Conservation (phyloP, 176 grass and related monocot species). For the Dactylis glomerata region DNA sequence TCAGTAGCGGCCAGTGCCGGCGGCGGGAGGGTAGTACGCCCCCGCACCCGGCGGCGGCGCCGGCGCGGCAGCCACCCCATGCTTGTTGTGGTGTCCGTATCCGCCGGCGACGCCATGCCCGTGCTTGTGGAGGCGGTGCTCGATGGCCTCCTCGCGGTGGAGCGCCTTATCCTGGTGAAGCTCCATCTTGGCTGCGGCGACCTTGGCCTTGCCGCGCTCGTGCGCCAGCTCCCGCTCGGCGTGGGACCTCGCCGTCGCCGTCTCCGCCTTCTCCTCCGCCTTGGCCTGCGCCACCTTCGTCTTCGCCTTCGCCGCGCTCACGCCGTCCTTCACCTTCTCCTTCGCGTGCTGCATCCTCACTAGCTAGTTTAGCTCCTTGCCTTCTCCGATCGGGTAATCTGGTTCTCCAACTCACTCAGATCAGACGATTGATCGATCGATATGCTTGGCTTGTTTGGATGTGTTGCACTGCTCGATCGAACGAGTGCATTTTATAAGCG, state of each 20-base stretch:
- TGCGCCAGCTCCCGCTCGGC: constrained; percentile 44
- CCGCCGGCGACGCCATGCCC: not conserved
- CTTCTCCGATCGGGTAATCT: not conserved
- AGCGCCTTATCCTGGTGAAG: not conserved
- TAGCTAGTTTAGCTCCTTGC: not conserved
- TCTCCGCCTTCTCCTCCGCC: constrained; percentile 46
- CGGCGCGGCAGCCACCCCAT: not conserved
- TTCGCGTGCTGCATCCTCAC: constrained; percentile 8
- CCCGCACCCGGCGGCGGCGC: not conserved
- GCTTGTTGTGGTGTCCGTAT: not conserved
- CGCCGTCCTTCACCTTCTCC: constrained; percentile 53
- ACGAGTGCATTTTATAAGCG: not conserved
- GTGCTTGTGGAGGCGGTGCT: constrained; percentile 17
- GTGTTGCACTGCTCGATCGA: not conserved
- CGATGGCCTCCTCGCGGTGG: constrained; percentile 5
- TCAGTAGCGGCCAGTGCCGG: not conserved
- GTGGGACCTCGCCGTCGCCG: constrained; percentile 32
- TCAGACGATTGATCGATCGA: not conserved
- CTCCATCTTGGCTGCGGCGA: constrained; percentile 60
- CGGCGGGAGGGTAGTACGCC: not conserved
- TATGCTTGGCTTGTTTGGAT: not conserved
- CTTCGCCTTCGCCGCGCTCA: constrained; percentile 50
- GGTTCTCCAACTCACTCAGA: not conserved
- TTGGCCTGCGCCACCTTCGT: constrained; percentile 40
- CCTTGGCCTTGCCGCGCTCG: constrained; percentile 60